Base-by-base conservation (phyloP, 352 stramenopile genomes). In the Globisporangium cederbergense region DNA sequence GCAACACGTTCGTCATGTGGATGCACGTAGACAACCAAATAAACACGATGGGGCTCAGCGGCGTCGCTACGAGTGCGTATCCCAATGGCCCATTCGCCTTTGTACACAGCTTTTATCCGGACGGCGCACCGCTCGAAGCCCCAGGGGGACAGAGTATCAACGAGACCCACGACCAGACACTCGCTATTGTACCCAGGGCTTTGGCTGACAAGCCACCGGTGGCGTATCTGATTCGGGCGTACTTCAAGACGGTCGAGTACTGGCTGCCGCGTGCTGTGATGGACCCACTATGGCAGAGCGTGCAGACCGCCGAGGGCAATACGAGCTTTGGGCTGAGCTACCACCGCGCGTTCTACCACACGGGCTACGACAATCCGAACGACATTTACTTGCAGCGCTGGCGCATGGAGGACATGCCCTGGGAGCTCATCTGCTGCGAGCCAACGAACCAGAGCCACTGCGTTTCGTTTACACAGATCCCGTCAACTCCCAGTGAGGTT, bases 331-430 rank as follows among this genome's bases (percentile, higher is more conserved):
- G 90, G 1, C 74, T 98, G n/a, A 98, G 83, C 67, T 99, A 97
- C 68, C 97, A 99, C 60, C 83, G 97, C 18, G 91, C 95, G n/a
- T 95, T 97, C 36, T 98, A 98, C 60, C 77, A 97, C 57, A 59
- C 76, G 40, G 93, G 86, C 22, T 99, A 99, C 78, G 97, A 99
- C 68, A 86, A 99, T 67, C 95, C 94, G 40, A 93, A 98, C 60
- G 97, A 99, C 67, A 99, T 99, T 67, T 98, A 98, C 73, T 68
- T 98, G 7, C 96, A 99, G 71, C 78, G 96, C 16, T 98, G 94
- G 92, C 78, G 96, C 13, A 96, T 96, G 70, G 97, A 99, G 60
- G 95, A 99, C 70, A 73, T 83, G 7, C 79, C 86, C 0, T 99
- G 95, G 93, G 69, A 97, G 68, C 78, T 99, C 2, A 83, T 88